phyloP scores from a whole-genome alignment of 495 filamentous ascomycete species.

The Annulohypoxylon nitens region DNA sequence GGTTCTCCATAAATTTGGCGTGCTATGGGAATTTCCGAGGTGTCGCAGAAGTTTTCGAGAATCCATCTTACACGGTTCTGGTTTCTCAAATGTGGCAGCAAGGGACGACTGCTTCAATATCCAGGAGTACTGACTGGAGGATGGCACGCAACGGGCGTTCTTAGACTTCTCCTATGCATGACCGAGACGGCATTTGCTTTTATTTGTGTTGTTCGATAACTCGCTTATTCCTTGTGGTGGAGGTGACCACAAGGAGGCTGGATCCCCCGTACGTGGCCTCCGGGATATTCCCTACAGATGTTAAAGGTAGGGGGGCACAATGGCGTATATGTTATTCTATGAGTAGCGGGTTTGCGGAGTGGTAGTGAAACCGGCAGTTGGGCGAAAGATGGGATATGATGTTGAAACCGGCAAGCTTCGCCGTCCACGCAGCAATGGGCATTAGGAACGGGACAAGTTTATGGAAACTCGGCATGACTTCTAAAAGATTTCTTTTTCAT shows the following conservation, averaged over 20 bases:
- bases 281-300: slow-evolving; percentile 50
- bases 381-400: slow-evolving; percentile 47
- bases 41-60: slow-evolving; percentile 30
- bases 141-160: slow-evolving; percentile 51
- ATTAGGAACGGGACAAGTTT: slow-evolving; percentile 47
- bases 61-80: slow-evolving; percentile 24
- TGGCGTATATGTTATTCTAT: slow-evolving; percentile 58
- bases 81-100: slow-evolving; percentile 39
- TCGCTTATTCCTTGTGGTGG: slow-evolving; percentile 57
- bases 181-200: slow-evolving; percentile 57
- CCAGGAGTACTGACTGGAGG: slow-evolving; percentile 39
- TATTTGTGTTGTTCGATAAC: slow-evolving; percentile 55
- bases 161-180: slow-evolving; percentile 65
- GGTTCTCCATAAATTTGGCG: slow-evolving; percentile 37
- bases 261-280: slow-evolving; percentile 51
- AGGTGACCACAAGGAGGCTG: slow-evolving; percentile 55
- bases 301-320: slow-evolving; percentile 50
- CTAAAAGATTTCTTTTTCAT: slow-evolving; percentile 54
- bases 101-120: slow-evolving; percentile 36
- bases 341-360: slow-evolving; percentile 41
- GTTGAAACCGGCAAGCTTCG: slow-evolving; percentile 46
- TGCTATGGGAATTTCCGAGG: slow-evolving; percentile 41
- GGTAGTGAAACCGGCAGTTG: slow-evolving; percentile 37
- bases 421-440: slow-evolving; percentile 44
- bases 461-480: slow-evolving; percentile 51